Evolutionary conservation across 306 rosid genomes (phyloP), one percentile per base, ranked within the genome.

Genomic region (Vigna nakashimae): DNA sequence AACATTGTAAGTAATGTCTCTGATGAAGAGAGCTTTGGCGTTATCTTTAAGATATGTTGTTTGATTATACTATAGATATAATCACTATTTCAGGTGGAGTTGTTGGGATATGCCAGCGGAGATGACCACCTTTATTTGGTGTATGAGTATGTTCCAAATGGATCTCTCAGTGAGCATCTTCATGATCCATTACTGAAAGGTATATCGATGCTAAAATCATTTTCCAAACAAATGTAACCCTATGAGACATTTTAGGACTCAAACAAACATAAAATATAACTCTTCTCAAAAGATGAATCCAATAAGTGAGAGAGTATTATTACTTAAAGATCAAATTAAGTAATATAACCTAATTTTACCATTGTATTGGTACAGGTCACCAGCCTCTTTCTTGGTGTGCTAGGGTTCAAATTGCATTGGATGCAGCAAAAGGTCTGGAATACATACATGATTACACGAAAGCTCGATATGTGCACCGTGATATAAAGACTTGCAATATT

Each of bases 371-470:
- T 75, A 76, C 80, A 91, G 96, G 98, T 79, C 69, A 84, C 70
- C 93, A 86, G 79, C 91, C 91, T 43, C 90, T 94, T 34, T 85
- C 96, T n/a, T 94, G 98, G 98, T 78, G 86, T 36, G 84, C 91
- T 59, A 89, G 97, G 91, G 56, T 82, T 64, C 96, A 90, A 73
- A 94, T 94, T 75, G 98, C 98, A 40, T 75, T 94, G 10, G 98
- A 89, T 66, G 64, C 94, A 40, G 97, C 92, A 69, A 94, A 91
- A 82, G 98, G 98, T 20, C 79, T 94, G 13, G 98, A 91, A 69
- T 94, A 94, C 78, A 91, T 94, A 76, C 96, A 90, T 46, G 96
- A 94, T 80, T 92, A 92, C 80, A 94, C 96, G 2, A 92, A 89
- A 87, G 80, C 82, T 1, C 83, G 87, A 65, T 94, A 90, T 68